Base-by-base conservation (phyloP, 345 rosid species). In the Hibiscus syriacus region DNA sequence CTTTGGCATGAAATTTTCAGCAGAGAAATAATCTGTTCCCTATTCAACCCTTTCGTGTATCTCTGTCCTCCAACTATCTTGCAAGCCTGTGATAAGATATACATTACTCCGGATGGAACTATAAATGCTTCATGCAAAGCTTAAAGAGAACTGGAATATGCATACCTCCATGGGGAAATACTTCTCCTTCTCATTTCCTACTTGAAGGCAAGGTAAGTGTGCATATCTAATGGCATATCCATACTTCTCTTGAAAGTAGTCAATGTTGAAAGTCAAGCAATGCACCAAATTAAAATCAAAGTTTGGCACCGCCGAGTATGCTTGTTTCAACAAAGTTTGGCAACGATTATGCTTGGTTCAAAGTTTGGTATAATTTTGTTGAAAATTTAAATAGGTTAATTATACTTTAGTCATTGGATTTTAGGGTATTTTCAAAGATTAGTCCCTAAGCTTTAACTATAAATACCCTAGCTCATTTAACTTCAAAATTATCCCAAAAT, bases 91-190 rank as follows among this genome's bases (percentile, higher is more conserved):
- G 22, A 70, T 17, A 60, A 38, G 25, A 57, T 55, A 34, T 2
- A 25, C 17, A 10, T 54, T 69, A 13, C 72, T 46, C 39, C 65
- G 46, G 59, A 53, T 46, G 11, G 43, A 36, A 36, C 30, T 32
- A 14, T 50, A n/a, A 29, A 34, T 20, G 41, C 43, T 26, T 61
- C 10, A 67, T 30, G 32, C 17, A 17, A 9, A 10, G 43, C 5
- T 16, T 20, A 39, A 61, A 26, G 10, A 36, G 22, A 61, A 39
- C 23, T 1, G 30, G 23, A 32, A 19, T 41, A 14, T 20, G 13
- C 72, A 0, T 60, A 78, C 84, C 78, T 81, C 84, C 81, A 81
- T 73, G 1, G 84, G 84, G 72, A 81, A 78, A 59, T 78, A 81
- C 62, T 75, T 76, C 19, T 67, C 70, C 48, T 59, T 70, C 57